These are phyloP conservation scores for Phytophthora cactorum DNA, from an alignment of 352 stramenopile genomes.

Conservation along the genomic window DNA sequence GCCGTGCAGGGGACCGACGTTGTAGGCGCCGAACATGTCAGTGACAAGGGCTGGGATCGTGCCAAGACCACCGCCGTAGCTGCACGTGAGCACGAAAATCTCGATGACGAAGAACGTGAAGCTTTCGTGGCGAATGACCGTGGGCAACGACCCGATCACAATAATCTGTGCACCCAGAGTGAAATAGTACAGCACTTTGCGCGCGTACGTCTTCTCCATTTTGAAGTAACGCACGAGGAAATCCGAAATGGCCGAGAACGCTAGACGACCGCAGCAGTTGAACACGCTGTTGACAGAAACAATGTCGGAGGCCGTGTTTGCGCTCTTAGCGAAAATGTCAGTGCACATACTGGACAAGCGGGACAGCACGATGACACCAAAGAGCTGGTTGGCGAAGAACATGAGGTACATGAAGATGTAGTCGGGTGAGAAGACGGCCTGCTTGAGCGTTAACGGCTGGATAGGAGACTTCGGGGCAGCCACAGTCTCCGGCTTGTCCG, in stretches of 20 bases:
- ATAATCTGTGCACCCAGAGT: slow-evolving; percentile 67
- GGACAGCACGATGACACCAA: slow-evolving; percentile 69
- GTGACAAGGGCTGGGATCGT: slow-evolving; percentile 82
- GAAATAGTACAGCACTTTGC: slow-evolving; percentile 74
- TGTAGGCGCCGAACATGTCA: slow-evolving; percentile 85
- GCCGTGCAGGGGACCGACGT: slow-evolving; percentile 61
- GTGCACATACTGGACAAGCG: slow-evolving; percentile 62
- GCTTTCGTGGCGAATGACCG: slow-evolving; percentile 59
- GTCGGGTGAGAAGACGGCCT: slow-evolving; percentile 58
- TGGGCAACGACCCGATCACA: slow-evolving; percentile 65
- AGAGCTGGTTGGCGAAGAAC: slow-evolving; percentile 72
- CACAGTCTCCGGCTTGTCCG: slow-evolving; percentile 6
- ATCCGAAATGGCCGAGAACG: slow-evolving; percentile 53
- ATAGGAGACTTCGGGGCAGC: slow-evolving; percentile 36
- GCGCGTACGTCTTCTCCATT: slow-evolving; percentile 48
- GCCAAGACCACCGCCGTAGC: slow-evolving; percentile 77
- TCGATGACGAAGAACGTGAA: slow-evolving; percentile 66
- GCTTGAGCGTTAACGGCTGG: slow-evolving; percentile 57
- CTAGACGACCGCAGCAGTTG: slow-evolving; percentile 58
- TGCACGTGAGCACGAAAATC: slow-evolving; percentile 78
- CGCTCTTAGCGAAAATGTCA: slow-evolving; percentile 55
- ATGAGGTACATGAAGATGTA: slow-evolving; percentile 76
- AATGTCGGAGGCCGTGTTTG: slow-evolving; percentile 45
- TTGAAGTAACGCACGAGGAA: slow-evolving; percentile 44
- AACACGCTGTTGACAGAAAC: slow-evolving; percentile 69